Evolutionary conservation across 2,329 filamentous ascomycete species (phyloP).

Genomic region (Sporothrix schenckii): DNA sequence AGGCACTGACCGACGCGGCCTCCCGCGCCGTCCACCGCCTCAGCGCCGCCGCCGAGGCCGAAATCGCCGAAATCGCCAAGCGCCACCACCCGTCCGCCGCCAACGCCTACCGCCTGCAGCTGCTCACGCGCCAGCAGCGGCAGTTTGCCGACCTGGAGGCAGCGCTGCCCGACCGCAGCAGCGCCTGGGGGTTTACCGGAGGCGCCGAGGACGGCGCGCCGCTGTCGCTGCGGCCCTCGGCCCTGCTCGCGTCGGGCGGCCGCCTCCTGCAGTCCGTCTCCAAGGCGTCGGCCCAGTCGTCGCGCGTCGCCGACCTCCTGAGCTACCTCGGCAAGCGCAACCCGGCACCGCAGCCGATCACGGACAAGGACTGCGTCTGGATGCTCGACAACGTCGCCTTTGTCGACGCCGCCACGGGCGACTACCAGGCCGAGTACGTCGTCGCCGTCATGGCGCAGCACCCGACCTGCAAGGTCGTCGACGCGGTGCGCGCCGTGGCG

Average conservation of each 20-base stretch:
- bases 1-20: neutral
- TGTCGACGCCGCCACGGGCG: constrained; percentile 39
- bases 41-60: constrained; percentile 16
- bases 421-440: constrained; percentile 84
- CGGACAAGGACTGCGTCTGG: constrained; percentile 76
- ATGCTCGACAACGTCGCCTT: constrained; percentile 88
- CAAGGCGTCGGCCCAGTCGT: constrained; percentile 29
- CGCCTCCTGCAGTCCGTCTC: constrained; percentile 7
- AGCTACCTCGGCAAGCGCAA: constrained; percentile 57
- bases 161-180: constrained; percentile 46
- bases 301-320: constrained; percentile 48
- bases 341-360: constrained; percentile 62
- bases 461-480: constrained; percentile 66
- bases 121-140: constrained; percentile 52
- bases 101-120: constrained; percentile 50
- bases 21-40: neutral
- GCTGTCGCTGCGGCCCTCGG: neutral
- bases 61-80: neutral
- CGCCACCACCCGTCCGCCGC: constrained; percentile 18
- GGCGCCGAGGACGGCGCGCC: neutral
- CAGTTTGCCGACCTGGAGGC: constrained; percentile 57
- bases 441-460: constrained; percentile 78
- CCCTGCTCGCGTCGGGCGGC: neutral
- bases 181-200: constrained; percentile 38
- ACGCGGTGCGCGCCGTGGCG: constrained; percentile 70